These are phyloP conservation scores for Emericellopsis atlantica DNA, from an alignment of 2,329 filamentous ascomycete species.

Conservation along the genomic window DNA sequence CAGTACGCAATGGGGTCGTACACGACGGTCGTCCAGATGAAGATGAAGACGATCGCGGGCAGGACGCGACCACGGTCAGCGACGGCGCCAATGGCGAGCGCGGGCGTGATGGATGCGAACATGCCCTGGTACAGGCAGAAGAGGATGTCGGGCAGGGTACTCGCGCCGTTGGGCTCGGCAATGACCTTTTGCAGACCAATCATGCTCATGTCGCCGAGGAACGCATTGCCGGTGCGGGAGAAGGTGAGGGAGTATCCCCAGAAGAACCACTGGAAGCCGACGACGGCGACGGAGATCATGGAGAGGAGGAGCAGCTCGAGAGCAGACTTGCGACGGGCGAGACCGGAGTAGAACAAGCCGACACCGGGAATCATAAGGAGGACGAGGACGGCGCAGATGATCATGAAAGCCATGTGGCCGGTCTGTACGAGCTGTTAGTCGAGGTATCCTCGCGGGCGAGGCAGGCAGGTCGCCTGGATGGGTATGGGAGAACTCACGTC, in stretches of 20 bases:
- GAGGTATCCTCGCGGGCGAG: background rate
- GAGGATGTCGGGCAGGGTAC: constrained; percentile 65
- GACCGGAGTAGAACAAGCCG: constrained; percentile 88
- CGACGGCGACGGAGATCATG: constrained; percentile 66
- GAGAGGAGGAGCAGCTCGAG: constrained; percentile 77
- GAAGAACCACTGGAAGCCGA: constrained; percentile 91
- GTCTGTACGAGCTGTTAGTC: constrained; percentile 31
- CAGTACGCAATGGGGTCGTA: constrained; percentile 66
- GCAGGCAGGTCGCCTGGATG: background rate
- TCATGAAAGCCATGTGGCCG: constrained; percentile 74
- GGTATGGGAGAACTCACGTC: constrained; percentile 40
- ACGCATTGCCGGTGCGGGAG: constrained; percentile 65
- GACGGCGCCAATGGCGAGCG: constrained; percentile 46
- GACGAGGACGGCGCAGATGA: constrained; percentile 65
- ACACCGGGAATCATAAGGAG: constrained; percentile 90
- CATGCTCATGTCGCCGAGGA: constrained; percentile 69
- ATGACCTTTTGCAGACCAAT: constrained; percentile 72
- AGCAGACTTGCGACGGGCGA: constrained; percentile 80
- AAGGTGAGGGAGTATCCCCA: constrained; percentile 86
- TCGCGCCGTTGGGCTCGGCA: constrained; percentile 59
- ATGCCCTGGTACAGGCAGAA: constrained; percentile 83
- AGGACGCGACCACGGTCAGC: constrained; percentile 50
- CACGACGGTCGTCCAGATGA: constrained; percentile 59
- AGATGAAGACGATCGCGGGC: constrained; percentile 52
- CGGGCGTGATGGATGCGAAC: constrained; percentile 75